Evolutionary conservation across 2,329 filamentous ascomycete genomes (phyloP), one percentile per base, ranked within the genome.

Genomic region (Neurospora crassa): DNA sequence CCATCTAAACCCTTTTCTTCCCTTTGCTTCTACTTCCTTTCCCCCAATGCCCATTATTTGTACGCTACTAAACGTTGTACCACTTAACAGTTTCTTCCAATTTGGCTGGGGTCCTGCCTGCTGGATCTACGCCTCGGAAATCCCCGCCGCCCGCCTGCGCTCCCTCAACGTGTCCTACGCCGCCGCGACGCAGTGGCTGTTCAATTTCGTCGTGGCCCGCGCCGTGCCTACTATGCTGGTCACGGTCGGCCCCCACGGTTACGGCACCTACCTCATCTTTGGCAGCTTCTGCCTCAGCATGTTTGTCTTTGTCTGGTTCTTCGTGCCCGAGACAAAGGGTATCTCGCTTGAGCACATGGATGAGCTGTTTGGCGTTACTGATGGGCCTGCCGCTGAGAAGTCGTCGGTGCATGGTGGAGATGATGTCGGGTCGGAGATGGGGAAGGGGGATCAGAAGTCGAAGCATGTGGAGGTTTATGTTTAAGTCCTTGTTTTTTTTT

Each of bases 191-290:
- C 89, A 91, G 76, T 91, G 89, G 89, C 78, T 91, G 5, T 91
- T 91, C 79, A 91, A 91, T 77, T 89, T 91, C 72, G 88, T 91
- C 4, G 88, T 91, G 59, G 88, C 89, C 5, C 82, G 88, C 59
- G 86, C 87, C 24, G 88, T 89, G 8, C 88, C 88, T 0, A 86
- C 84, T 73, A 91, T 91, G 89, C 80, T 91, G 73, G 84, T 83
- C 81, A 83, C 78, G 5, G 79, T 81, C 5, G 81, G 80, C 16
- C 70, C 72, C 5, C 72, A 76, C 47, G 80, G 80, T 2, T 82
- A 80, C 70, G 87, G 78, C 20, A 87, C 88, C 0, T 91, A 90
- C 78, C 83, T 91, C 74, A 87, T 90, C 71, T 91, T 90, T 77
- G 84, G 87, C 14, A 85, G 80, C 72, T 91, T 91, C 80, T 90